phyloP scores from a whole-genome alignment of 164 flowering plant genomes.

The Magnolia officinalis region DNA sequence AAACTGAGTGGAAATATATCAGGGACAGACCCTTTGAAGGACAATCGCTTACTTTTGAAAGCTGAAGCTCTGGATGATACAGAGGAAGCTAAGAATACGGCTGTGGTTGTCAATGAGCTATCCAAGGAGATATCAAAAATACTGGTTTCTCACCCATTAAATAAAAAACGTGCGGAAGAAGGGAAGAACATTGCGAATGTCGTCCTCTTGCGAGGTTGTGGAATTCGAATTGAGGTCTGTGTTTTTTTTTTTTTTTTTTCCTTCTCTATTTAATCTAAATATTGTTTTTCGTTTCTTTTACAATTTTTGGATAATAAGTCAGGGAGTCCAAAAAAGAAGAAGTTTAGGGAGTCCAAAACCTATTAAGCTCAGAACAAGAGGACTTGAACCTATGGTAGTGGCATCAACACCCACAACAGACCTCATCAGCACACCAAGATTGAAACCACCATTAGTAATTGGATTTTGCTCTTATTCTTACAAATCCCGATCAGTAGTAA shows the following conservation, averaged over 20 bases:
- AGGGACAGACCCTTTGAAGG: slow-evolving; percentile 96
- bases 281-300: background rate
- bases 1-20: slow-evolving; percentile 93
- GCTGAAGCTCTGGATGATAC: slow-evolving; percentile 80
- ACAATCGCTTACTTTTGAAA: slow-evolving; percentile 78
- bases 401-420: background rate
- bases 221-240: slow-evolving; percentile 89
- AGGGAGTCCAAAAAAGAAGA: too few species aligned
- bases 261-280: background rate
- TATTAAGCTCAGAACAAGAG: background rate
- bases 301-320: background rate
- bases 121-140: slow-evolving; percentile 83
- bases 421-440: too few species aligned
- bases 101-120: slow-evolving; percentile 82
- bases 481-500: too few species aligned
- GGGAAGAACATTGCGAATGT: slow-evolving; percentile 89
- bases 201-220: slow-evolving; percentile 95
- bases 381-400: too few species aligned
- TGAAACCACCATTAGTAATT: too few species aligned
- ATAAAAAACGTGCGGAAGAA: slow-evolving; percentile 65
- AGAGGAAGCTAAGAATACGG: slow-evolving; percentile 85
- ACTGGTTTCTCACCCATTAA: slow-evolving; percentile 75
- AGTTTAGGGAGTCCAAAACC: background rate
- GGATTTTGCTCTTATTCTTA: too few species aligned
- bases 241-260: background rate